phyloP scores from a whole-genome alignment of 345 rosid species.

The Rhodamnia rubescens region DNA sequence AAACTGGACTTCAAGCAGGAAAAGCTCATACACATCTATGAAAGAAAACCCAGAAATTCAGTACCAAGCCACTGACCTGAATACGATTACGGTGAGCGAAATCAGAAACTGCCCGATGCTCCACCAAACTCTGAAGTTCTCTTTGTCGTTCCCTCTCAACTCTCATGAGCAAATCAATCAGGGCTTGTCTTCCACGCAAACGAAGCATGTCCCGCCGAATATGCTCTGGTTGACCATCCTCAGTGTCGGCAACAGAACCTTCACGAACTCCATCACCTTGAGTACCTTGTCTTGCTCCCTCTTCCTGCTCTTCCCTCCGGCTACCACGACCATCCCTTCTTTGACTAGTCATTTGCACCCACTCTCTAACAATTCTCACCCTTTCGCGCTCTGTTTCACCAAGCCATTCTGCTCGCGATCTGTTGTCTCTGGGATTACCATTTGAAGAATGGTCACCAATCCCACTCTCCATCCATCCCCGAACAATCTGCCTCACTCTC shows the following conservation, averaged over 20 bases:
- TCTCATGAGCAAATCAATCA: constrained; percentile 77
- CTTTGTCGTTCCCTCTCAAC: constrained; percentile 82
- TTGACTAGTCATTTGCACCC: constrained; percentile 97
- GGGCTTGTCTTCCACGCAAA: constrained; percentile 89
- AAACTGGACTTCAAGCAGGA: not conserved
- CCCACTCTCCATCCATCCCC: constrained; percentile 93
- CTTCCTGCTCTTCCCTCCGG: constrained; percentile 49
- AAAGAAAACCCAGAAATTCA: not conserved
- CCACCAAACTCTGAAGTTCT: constrained; percentile 85
- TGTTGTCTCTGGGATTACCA: constrained; percentile 47
- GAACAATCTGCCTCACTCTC: constrained; percentile 87
- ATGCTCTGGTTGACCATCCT: constrained; percentile 74
- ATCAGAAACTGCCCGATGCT: constrained; percentile 96
- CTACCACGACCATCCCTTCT: constrained; percentile 70
- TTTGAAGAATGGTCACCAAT: constrained; percentile 55
- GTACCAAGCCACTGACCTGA: constrained; percentile 47
- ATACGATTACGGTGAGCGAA: constrained; percentile 98
- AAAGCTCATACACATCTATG: not conserved
- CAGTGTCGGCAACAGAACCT: constrained; percentile 40
- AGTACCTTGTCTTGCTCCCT: constrained; percentile 9
- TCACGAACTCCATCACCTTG: constrained; percentile 45
- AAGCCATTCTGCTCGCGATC: constrained; percentile 82
- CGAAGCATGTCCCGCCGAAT: constrained; percentile 64
- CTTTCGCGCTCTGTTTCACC: constrained; percentile 98
- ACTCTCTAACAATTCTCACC: constrained; percentile 91